Evolutionary conservation across 1,139 yeast genomes (phyloP), one percentile per base, ranked within the genome.

Genomic region (Hansenula lynferdii): DNA sequence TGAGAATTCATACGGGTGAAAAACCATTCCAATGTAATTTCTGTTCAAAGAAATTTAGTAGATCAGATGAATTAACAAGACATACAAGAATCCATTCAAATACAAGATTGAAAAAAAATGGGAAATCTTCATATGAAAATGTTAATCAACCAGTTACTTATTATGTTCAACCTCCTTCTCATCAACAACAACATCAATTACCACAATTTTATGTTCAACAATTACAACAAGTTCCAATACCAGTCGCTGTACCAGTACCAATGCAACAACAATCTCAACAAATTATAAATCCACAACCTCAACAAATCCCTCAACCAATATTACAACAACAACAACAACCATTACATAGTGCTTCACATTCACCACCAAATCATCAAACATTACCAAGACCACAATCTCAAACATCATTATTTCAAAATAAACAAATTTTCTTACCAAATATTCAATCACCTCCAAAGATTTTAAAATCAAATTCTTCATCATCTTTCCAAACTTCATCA

Each of bases 21-120:
- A 79, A 84, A 49, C 92, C 92, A 11, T 86, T 82, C 56, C 76
- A 72, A 20, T 84, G 94, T 60, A 73, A 77, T 23, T 79, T 67
- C 45, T 84, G 92, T 57, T 56, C 69, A 31, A 82, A 82, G 58
- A 67, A 78, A 44, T 83, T 83, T 58, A 73, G 81, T 42, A 65
- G 90, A 44, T 68, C 80, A 33, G 86, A 82, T 49, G 87, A 83
- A 49, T 62, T 82, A 46, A 81, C 86, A 11, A 68, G 87, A 47
- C 90, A 80, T 57, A 64, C 73, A 43, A 64, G 83, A 42, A 78
- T 78, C 38, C 87, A 80, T 57, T 78, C 76, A 36, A 77, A 76
- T 49, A 65, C 74, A 16, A 61, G 90, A 45, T 68, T 62, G 41
- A 56, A 86, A 47, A 76, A 77, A 43, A 72, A 74, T 53, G 57